Percentiles rank a stretch among this genome's conserved stretches.
phyloP scores from a whole-genome alignment of 768 basidiomycete genomes.

The Calocybe gangraenosa region DNA sequence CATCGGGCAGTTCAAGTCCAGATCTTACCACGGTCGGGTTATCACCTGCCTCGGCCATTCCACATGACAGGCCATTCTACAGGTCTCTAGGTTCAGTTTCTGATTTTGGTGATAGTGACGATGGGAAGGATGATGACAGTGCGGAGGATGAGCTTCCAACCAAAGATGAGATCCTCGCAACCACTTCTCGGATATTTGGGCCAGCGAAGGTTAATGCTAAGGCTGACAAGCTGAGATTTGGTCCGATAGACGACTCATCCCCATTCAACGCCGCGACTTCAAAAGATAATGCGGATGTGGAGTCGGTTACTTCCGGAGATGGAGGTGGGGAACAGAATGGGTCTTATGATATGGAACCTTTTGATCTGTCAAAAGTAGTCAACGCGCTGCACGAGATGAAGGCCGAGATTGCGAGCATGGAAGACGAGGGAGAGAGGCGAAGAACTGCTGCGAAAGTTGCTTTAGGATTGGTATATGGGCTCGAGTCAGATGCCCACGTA shows the following conservation, averaged over 20 bases:
- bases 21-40: conserved; percentile 18
- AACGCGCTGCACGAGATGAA: conserved; percentile 65
- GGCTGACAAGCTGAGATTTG: no score
- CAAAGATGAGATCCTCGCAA: conserved; percentile 42
- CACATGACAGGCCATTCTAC: conserved; percentile 31
- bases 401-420: conserved; percentile 67
- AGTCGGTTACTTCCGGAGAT: background rate
- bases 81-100: conserved; percentile 56
- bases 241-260: background rate
- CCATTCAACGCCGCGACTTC: background rate
- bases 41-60: conserved; percentile 14
- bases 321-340: background rate
- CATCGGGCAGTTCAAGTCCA: conserved; percentile 21
- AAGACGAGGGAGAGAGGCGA: conserved; percentile 57
- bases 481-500: conserved; percentile 29
- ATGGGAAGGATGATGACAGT: conserved; percentile 21
- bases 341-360: conserved; percentile 36
- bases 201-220: background rate
- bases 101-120: conserved; percentile 48
- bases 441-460: conserved; percentile 71
- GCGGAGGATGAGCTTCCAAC: conserved; percentile 38
- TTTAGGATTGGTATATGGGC: conserved; percentile 67
- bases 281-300: background rate
- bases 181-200: conserved; percentile 51
- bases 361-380: conserved; percentile 62